These are phyloP conservation scores for Nakaseomyces delphensis DNA, from an alignment of 1,139 yeast species.

Conservation along the genomic window DNA sequence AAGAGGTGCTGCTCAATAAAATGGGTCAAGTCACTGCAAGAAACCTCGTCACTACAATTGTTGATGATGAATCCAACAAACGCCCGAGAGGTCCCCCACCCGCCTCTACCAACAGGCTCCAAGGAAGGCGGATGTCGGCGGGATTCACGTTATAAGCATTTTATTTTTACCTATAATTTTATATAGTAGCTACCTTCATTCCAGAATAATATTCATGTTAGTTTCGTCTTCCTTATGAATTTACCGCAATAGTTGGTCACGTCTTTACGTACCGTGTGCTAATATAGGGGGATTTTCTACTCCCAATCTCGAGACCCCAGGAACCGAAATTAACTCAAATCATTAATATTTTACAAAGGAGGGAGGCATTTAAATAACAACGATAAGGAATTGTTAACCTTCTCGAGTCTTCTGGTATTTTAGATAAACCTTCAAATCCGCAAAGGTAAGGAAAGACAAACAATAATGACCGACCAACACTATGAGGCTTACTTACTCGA, in stretches of 20 bases:
- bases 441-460: too few relatives aligned
- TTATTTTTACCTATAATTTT: too few relatives aligned
- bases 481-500: conserved; percentile 37
- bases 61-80: conserved; percentile 3
- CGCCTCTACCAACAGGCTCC: background rate
- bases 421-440: too few relatives aligned
- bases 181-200: too few relatives aligned
- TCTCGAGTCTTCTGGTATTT: too few relatives aligned
- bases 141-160: conserved; percentile 3
- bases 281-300: too few relatives aligned
- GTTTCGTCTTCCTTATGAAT: too few relatives aligned
- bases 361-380: background rate
- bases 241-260: too few relatives aligned
- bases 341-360: background rate
- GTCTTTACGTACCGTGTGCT: background rate
- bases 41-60: conserved; percentile 8
- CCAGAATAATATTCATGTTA: too few relatives aligned
- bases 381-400: too few relatives aligned
- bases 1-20: background rate
- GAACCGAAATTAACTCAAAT: background rate
- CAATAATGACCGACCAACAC: background rate
- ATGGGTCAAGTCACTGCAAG: conserved; percentile 4
- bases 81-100: background rate
- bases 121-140: conserved; percentile 4
- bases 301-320: background rate